phyloP scores from a whole-genome alignment of 192 early-diverging fungal species.

The Coemansia biformis region DNA sequence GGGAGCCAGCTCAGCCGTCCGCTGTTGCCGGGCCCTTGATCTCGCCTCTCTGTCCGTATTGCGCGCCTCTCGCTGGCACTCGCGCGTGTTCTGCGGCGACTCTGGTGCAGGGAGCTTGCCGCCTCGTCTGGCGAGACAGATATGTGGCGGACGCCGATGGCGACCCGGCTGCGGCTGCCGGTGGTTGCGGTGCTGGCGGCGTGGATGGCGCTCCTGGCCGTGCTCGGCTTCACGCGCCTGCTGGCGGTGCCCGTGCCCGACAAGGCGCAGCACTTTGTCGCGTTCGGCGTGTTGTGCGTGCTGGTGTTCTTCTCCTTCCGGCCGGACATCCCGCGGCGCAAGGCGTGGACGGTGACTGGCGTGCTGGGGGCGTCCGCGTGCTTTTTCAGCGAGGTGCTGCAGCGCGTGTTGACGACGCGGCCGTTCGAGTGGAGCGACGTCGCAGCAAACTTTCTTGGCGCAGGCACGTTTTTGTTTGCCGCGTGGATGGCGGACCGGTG shows the following conservation, averaged over 20 bases:
- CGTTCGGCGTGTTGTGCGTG: constrained; percentile 28
- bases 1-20: no score
- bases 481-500: constrained; percentile 40
- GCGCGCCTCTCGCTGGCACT: no score
- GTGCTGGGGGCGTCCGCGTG: constrained; percentile 8
- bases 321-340: constrained; percentile 16
- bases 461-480: constrained; percentile 26
- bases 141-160: constrained; percentile 24
- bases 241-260: constrained; percentile 20
- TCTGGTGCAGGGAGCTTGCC: no score
- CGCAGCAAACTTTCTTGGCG: constrained; percentile 31
- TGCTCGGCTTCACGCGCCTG: constrained; percentile 37
- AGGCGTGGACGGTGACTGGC: constrained; percentile 18
- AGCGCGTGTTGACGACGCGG: constrained; percentile 29
- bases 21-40: no score
- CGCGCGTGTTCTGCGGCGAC: no score
- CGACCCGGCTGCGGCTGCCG: constrained; percentile 15
- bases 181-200: constrained; percentile 7
- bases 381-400: constrained; percentile 34
- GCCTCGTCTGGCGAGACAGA: not conserved
- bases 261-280: constrained; percentile 41
- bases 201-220: constrained; percentile 25
- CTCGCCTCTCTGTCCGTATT: no score
- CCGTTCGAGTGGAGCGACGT: constrained; percentile 39
- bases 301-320: constrained; percentile 37